Base-by-base conservation (phyloP, 1,284 basidiomycete species). In the Malassezia psittaci region DNA sequence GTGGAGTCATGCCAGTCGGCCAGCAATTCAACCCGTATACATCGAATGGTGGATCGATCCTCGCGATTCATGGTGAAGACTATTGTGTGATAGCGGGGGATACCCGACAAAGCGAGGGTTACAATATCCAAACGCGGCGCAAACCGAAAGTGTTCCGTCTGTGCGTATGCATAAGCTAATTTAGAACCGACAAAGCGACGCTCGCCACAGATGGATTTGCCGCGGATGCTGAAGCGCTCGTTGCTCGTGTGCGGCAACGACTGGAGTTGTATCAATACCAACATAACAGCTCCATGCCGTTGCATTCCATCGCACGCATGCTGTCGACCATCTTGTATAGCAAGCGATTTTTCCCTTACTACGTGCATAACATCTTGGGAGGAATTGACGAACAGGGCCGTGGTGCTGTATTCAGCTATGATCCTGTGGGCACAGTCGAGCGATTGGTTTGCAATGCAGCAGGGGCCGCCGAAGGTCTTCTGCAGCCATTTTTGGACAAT, bases 261-360 rank as follows among this genome's bases (percentile, higher is more conserved):
- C 59, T 74, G 12, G 70, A 73, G 41, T 61, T 62, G 69, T 74
- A 74, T 59, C 60, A 64, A 8, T 67, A 74, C 47, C 62, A 68
- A 10, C 69, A 74, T 53, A 68, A 67, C 7, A 60, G 61, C 3
- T 66, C 67, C 13, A 74, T 74, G 72, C 67, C 71, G 16, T 55
- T 74, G 24, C 63, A 64, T 52, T 61, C 68, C 49, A 74, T 74
- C 52, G 72, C 72, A 13, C 59, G 72, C 21, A 69, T 74, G 68
- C 58, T 73, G 39, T 69, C 64, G 16, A 73, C 69, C 19, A 72
- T 73, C 34, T 61, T 74, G 13, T 74, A 74, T 56, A 60, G 66
- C 38, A 74, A 74, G 63, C 65, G 72, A 29, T 72, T 73, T 61
- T 74, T 74, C 65, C 72, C 72, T 34, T 74, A 73, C 60, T 74